Conservation (phyloP, 2,329 filamentous ascomycete species). For the Pseudocercospora fuligena region DNA sequence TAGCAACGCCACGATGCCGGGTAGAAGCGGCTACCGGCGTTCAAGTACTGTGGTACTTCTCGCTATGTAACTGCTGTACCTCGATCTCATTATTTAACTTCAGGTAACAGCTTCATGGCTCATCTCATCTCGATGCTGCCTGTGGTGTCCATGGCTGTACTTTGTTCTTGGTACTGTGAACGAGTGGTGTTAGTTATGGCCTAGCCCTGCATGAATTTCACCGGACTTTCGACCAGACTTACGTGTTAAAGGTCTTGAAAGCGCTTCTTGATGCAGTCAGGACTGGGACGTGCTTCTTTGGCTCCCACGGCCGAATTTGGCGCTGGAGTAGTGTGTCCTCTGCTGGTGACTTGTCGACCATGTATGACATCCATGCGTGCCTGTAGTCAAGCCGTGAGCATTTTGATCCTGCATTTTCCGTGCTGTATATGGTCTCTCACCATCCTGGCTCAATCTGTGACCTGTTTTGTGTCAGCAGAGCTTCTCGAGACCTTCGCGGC, state of each 20-base stretch:
- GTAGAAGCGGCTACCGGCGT: background rate
- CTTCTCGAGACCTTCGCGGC: background rate
- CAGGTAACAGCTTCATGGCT: background rate
- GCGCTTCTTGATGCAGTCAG: slow-evolving; percentile 76
- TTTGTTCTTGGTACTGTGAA: slow-evolving; percentile 53
- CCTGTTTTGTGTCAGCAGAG: slow-evolving; percentile 54
- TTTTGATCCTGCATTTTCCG: background rate
- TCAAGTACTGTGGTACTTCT: background rate
- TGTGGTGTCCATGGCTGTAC: slow-evolving; percentile 55
- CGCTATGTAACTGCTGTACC: background rate
- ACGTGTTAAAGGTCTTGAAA: slow-evolving; percentile 96
- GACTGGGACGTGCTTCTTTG: slow-evolving; percentile 73
- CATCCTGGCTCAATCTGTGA: slow-evolving; percentile 92
- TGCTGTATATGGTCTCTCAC: slow-evolving; percentile 40
- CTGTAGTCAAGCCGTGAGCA: slow-evolving; percentile 42
- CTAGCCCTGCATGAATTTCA: background rate
- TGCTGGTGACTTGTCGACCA: slow-evolving; percentile 82
- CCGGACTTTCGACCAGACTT: slow-evolving; percentile 49
- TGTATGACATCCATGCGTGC: slow-evolving; percentile 97
- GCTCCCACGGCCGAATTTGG: slow-evolving; percentile 75
- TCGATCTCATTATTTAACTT: background rate
- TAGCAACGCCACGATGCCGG: background rate
- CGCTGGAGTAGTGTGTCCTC: slow-evolving; percentile 74
- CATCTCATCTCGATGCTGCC: slow-evolving; percentile 46
- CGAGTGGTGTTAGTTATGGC: background rate